These are phyloP conservation scores for Haematococcus lacustris DNA, from an alignment of 139 green algal genomes.

Conservation along the genomic window DNA sequence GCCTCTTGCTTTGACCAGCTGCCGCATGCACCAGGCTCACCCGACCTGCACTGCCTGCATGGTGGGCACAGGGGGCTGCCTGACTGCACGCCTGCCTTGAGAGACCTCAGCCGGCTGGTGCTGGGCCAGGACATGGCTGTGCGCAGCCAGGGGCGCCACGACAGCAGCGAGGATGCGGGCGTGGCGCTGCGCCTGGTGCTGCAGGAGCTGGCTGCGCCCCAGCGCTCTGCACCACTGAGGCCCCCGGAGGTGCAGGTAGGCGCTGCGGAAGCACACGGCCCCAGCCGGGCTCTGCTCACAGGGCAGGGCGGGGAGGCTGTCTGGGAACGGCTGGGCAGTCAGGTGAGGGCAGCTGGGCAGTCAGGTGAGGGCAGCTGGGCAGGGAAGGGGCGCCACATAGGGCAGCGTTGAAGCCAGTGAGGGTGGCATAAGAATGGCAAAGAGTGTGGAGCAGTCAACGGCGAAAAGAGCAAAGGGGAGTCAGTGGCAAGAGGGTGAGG, in stretches of 20 bases:
- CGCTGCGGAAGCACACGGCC: too few relatives aligned
- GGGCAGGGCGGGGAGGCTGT: too few relatives aligned
- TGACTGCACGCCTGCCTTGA: constrained; percentile 33
- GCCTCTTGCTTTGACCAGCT: neutral
- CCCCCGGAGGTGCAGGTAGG: constrained; percentile 34
- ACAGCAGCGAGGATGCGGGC: constrained; percentile 45
- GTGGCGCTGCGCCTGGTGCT: constrained; percentile 45
- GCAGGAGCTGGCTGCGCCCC: constrained; percentile 25
- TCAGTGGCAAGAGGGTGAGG: too few relatives aligned
- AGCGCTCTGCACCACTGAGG: constrained; percentile 15
- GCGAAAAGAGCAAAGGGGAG: too few relatives aligned
- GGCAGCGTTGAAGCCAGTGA: too few relatives aligned
- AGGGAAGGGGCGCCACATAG: too few relatives aligned
- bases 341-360: too few relatives aligned
- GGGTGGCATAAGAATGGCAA: too few relatives aligned
- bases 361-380: too few relatives aligned
- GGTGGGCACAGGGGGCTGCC: constrained; percentile 26
- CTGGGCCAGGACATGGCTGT: constrained; percentile 24
- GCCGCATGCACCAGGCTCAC: neutral
- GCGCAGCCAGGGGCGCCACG: constrained; percentile 29
- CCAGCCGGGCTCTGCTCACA: too few relatives aligned
- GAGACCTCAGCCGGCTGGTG: constrained; percentile 34
- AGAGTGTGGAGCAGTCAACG: too few relatives aligned
- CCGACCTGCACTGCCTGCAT: neutral
- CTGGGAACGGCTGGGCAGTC: too few relatives aligned